Evolutionary conservation across 345 rosid species (phyloP), one percentile per base, ranked within the genome.

Genomic region (Boechera retrofracta): DNA sequence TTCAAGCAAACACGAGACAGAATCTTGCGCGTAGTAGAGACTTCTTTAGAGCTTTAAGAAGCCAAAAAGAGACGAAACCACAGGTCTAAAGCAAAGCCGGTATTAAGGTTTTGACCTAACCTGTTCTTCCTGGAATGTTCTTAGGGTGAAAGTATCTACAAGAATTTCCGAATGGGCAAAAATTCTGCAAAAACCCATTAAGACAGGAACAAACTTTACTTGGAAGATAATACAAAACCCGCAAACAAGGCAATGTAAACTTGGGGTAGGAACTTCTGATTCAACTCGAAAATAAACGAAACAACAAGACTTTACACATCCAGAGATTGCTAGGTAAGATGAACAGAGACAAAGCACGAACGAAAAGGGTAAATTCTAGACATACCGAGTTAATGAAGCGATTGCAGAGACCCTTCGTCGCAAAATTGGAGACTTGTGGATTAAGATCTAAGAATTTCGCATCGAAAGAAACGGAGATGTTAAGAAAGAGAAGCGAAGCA

Each of bases 81-180:
- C 5, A 45, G 33, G 42, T 39, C 42, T 36, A 36, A 36, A 36
- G 10, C 41, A 8, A 8, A 36, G 39, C 38, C 10, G 21, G 39
- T 3, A 21, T 26, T 2, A 44, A 42, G 24, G 26, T 35, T 52
- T 31, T 7, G 24, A n/a, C 3, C 28, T 13, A 1, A 48, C 76
- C 45, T 70, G 33, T 53, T 58, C 6, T 47, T 48, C 63, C 80
- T 4, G 60, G 66, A 66, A 35, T 77, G 71, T 77, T 79, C 44
- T 57, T 77, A 26, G 93, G 83, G 79, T 95, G 98, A 47, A 85
- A 75, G 74, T 87, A 95, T 74, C 83, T 90, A 64, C 98, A 95
- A 66, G 97, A 88, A 79, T 91, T 90, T 47, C 93, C 98, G 21
- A 65, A 89, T 15, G 85, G 94, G 75, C 98, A 95, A 78, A 85